phyloP scores from a whole-genome alignment of 768 basidiomycete genomes.

The Panaeolus papilionaceus region DNA sequence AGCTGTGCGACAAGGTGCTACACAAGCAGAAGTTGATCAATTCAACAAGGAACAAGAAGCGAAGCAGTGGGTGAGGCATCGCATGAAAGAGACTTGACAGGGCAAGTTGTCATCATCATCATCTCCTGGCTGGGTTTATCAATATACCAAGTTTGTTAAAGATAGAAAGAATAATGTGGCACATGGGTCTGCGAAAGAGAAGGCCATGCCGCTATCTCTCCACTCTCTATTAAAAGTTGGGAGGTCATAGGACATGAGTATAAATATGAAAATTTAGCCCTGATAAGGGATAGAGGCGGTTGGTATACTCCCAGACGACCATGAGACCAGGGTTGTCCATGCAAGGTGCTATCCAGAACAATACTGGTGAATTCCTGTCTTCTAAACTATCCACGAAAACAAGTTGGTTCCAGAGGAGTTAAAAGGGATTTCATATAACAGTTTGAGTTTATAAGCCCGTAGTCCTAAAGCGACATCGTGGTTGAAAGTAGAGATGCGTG shows the following conservation, averaged over 20 bases:
- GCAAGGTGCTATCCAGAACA: no score
- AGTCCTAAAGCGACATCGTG: background rate
- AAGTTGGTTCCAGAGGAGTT: background rate
- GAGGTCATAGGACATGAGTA: background rate
- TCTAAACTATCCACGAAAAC: background rate
- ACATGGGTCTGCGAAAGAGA: slow-evolving; percentile 7
- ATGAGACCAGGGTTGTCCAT: no score
- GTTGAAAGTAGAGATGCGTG: background rate
- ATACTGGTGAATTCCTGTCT: no score
- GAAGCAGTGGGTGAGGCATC: background rate
- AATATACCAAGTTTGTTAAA: background rate
- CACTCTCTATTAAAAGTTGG: background rate
- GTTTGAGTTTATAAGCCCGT: background rate
- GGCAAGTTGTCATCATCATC: background rate
- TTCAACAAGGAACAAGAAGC: background rate
- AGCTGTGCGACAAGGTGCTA: background rate
- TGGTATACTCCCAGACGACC: background rate
- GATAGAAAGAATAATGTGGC: background rate
- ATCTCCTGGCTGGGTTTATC: background rate
- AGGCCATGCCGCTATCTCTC: background rate
- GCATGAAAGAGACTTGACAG: background rate
- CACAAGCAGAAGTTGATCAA: background rate
- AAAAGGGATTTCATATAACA: background rate
- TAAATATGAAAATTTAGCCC: background rate
- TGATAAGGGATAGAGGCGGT: background rate